Base-by-base conservation (phyloP, 371 early-diverging fungal genomes). In the Mortierella polycephala region DNA sequence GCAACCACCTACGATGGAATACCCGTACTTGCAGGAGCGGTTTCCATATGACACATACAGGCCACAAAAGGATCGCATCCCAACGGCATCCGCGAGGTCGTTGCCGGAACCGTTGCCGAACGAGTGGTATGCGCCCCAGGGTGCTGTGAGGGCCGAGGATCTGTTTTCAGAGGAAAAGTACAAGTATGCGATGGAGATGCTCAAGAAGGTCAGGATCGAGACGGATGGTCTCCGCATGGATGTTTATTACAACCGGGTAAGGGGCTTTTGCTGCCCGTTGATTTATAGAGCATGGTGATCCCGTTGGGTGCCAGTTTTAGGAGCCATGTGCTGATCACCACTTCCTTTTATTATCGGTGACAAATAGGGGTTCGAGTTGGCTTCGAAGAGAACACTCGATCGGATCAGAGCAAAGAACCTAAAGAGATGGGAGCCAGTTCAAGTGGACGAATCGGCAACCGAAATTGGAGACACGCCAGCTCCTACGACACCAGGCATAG, bases 161-260 rank as follows among this genome's bases (percentile, higher is more conserved):
- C 40, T 64, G 9, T 74, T 74, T 39, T 61, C 75, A 11, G 37
- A 23, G 55, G 40, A 57, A 30, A 74, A 74, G 62, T 20, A 60
- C 21, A 37, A 60, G 11, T 64, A 69, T 44, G 47, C 75, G 13
- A 16, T 37, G 1, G 40, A 16, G 8, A 52, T 74, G 42, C 6
- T 62, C 52, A 63, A 58, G 58, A 50, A 51, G 10, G 42, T 69
- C 41, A 21, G 59, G 10, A 52, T 57, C 20, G 44, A 64, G 0
- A 20, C 60, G 0, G 66, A 52, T 1, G 45, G 20, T 23, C 23
- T 74, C 14, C 61, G 64, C 6, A 64, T 65, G 69, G 69, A 65
- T 41, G 30, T 60, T 5, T 74, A 74, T 23, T 74, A 52, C 54
- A 37, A 64, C 2, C 51, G 69, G 16, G 75, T 74, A 74, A 67